phyloP scores from a whole-genome alignment of 192 early-diverging fungal genomes.

The Umbelopsis isabellina region DNA sequence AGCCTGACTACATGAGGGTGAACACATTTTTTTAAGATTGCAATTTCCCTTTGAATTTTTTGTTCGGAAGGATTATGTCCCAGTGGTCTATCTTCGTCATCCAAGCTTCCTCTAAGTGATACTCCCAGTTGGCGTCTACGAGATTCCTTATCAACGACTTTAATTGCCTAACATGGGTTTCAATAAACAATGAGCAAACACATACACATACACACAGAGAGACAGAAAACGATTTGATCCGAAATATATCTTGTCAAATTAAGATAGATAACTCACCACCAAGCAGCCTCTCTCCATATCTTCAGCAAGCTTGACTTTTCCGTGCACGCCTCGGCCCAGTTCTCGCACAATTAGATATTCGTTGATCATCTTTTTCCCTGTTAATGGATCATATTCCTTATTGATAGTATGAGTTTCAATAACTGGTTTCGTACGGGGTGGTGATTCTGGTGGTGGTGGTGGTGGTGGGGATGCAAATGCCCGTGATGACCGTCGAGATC shows the following conservation, averaged over 20 bases:
- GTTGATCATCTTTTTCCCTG: constrained; percentile 96
- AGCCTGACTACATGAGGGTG: constrained; percentile 92
- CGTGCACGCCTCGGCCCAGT: constrained; percentile 92
- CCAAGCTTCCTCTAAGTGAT: constrained; percentile 4
- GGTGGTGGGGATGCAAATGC: background rate
- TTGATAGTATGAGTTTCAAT: constrained; percentile 85
- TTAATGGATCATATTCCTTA: constrained; percentile 79
- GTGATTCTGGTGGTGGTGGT: background rate
- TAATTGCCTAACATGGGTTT: constrained; percentile 56
- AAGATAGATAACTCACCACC: constrained; percentile 59
- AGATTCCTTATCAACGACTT: constrained; percentile 69
- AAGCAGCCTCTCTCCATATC: constrained; percentile 81
- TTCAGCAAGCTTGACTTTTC: constrained; percentile 91
- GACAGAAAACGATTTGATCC: background rate
- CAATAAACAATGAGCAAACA: constrained; percentile 8
- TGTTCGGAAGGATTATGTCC: constrained; percentile 58
- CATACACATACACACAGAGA: too few relatives aligned
- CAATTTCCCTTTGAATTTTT: constrained; percentile 94
- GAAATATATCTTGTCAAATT: background rate
- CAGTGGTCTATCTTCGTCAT: constrained; percentile 41
- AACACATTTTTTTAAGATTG: constrained; percentile 92
- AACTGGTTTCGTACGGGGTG: constrained; percentile 42
- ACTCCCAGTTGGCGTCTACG: constrained; percentile 45
- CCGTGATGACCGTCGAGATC: constrained; percentile 7
- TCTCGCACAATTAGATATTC: constrained; percentile 90